Base-by-base conservation (phyloP, 805 yeast species). In the Metschnikowia colocasiae region DNA sequence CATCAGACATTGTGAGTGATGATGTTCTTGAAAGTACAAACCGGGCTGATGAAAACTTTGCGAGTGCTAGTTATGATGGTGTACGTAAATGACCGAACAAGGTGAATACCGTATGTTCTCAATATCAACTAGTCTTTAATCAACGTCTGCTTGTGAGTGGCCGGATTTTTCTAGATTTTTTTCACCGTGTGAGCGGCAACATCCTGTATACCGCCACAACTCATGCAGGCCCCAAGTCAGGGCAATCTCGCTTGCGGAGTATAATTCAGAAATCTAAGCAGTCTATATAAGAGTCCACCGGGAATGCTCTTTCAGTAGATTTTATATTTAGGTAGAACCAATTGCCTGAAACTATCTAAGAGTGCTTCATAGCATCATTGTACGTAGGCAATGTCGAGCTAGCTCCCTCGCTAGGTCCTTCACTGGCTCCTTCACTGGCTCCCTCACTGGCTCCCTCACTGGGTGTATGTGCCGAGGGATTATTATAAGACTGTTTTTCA, bases 1-100 rank as follows among this genome's bases (percentile, higher is more conserved):
- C 42, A 42, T 56, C 57, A 19, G 59, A 56, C 59, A 56, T 56
- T 40, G 36, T 31, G 20, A 39, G 16, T 12, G 34, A 39, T 39
- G n/a, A 7, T 30, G 34, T 29, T 39, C 32, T 29, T 39, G 26
- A 19, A 15, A 16, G 20, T 6, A 15, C 26, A n/a, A 27, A 29
- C 19, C 34, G 23, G 34, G 16, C 32, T 19, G 34, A 39, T 19
- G 23, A 8, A 8, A 13, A 16, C 4, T 30, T 19, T 15, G 6
- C 13, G 13, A n/a, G 20, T n/a, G 20, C 10, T 39, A 39, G 12
- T 38, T 38, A 20, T n/a, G 19, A 29, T 22, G 15, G 34, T 29
- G 16, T 20, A 15, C 19, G 6, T 18, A 26, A 19, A 29, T 34
- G 26, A 38, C 33, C 26, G 19, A 18, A 27, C 25, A 39, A 22